phyloP scores from a whole-genome alignment of 371 early-diverging fungal genomes.

The Funneliformis caledonium region DNA sequence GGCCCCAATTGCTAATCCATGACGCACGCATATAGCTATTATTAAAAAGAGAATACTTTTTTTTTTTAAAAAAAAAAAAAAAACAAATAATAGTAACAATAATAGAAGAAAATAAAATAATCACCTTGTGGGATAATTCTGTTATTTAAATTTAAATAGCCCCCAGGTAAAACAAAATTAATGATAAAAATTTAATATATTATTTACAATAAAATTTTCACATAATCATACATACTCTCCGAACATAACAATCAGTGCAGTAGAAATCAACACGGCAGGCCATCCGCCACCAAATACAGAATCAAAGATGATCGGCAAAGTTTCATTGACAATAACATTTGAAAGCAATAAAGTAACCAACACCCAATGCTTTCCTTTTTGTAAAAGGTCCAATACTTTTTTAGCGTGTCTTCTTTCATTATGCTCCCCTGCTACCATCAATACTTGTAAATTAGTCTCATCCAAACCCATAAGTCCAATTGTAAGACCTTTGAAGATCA shows the following conservation, averaged over 20 bases:
- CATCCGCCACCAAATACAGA: constrained; percentile 76
- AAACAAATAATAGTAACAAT: too few relatives aligned
- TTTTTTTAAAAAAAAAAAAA: too few relatives aligned
- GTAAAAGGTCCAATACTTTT: constrained; percentile 67
- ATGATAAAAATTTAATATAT: neutral
- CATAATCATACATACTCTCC: constrained; percentile 73
- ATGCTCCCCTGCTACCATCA: constrained; percentile 70
- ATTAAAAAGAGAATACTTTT: too few relatives aligned
- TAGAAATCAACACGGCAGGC: constrained; percentile 85
- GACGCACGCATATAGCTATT: constrained; percentile 58
- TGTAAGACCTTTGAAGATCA: constrained; percentile 64
- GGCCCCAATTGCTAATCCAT: constrained; percentile 82
- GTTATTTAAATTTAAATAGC: neutral
- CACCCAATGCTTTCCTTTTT: constrained; percentile 80
- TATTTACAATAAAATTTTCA: constrained; percentile 15
- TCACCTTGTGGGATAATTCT: constrained; percentile 32
- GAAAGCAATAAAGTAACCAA: constrained; percentile 87
- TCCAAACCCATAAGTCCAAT: constrained; percentile 84
- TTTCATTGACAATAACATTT: constrained; percentile 93
- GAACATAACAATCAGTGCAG: constrained; percentile 87
- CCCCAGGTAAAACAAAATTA: neutral
- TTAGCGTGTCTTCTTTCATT: constrained; percentile 69
- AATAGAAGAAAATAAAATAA: neutral
- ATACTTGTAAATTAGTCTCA: constrained; percentile 66
- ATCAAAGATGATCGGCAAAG: constrained; percentile 89